Evolutionary conservation across 345 rosid species (phyloP).

Genomic region (Lenwebbia sp.): DNA sequence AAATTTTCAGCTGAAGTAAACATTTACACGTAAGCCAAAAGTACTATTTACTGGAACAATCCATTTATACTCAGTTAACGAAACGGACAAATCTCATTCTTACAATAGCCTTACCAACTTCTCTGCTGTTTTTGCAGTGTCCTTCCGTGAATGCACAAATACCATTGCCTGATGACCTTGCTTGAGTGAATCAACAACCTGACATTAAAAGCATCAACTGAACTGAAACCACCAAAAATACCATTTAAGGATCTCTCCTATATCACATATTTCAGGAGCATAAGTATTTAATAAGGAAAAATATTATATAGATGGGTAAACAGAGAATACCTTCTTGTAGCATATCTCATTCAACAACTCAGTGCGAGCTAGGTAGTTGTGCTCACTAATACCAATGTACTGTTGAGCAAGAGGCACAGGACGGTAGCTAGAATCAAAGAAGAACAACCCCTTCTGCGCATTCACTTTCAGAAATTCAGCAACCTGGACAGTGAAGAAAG

Average conservation of each 20-base stretch:
- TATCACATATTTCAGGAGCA: background rate
- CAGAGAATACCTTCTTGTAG: constrained; percentile 64
- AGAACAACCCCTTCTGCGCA: constrained; percentile 84
- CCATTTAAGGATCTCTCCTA: background rate
- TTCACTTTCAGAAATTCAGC: constrained; percentile 94
- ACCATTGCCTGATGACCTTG: constrained; percentile 98
- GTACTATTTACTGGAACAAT: background rate
- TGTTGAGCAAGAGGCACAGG: constrained; percentile 98
- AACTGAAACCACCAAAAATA: constrained; percentile 6
- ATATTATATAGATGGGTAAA: background rate
- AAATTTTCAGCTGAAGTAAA: background rate
- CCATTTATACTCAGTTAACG: background rate
- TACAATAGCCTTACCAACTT: constrained; percentile 48
- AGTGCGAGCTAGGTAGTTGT: constrained; percentile 70
- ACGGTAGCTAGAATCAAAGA: constrained; percentile 96
- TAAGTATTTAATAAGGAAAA: background rate
- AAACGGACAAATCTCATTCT: background rate
- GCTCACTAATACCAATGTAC: constrained; percentile 94
- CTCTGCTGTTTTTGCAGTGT: constrained; percentile 91
- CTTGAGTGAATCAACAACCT: constrained; percentile 81
- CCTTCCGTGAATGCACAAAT: constrained; percentile 96
- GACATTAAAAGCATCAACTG: constrained; percentile 2
- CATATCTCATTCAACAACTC: constrained; percentile 86
- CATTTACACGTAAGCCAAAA: background rate
- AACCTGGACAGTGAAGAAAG: constrained; percentile 37